phyloP scores from a whole-genome alignment of 148 eudicot species.

The Simmondsia chinensis region DNA sequence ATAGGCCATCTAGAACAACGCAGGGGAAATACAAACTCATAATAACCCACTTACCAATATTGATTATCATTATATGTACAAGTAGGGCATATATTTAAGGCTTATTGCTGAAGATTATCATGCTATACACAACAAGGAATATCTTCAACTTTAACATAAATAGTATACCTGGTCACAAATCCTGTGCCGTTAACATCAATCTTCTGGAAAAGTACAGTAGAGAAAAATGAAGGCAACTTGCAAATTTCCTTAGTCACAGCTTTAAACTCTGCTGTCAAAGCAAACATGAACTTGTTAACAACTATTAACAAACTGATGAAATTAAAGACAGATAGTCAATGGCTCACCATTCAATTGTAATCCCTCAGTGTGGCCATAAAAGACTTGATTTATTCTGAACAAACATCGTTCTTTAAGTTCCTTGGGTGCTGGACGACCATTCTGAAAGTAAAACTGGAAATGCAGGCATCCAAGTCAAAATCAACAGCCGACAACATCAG shows the following conservation, averaged over 20 bases:
- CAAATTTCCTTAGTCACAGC: constrained; percentile 85
- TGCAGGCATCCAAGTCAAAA: background rate
- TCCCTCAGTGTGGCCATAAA: constrained; percentile 81
- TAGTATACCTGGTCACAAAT: constrained; percentile 74
- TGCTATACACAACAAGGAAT: background rate
- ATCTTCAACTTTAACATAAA: background rate
- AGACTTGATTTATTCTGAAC: constrained; percentile 87
- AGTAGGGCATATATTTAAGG: too few species aligned
- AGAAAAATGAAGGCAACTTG: constrained; percentile 95
- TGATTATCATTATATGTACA: too few species aligned
- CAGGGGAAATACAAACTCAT: too few species aligned
- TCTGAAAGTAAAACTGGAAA: constrained; percentile 82
- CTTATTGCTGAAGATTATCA: background rate
- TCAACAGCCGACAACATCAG: constrained; percentile 1
- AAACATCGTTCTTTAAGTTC: constrained; percentile 82
- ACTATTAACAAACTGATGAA: background rate
- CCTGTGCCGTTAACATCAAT: constrained; percentile 66
- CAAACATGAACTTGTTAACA: background rate
- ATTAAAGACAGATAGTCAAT: background rate
- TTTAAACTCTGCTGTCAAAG: constrained; percentile 67
- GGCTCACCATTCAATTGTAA: constrained; percentile 71
- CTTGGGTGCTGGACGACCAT: constrained; percentile 91
- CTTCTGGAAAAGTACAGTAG: constrained; percentile 67
- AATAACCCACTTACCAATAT: too few species aligned
- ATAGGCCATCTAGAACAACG: too few species aligned